These are phyloP conservation scores for Rhizopus sp. DNA, from an alignment of 371 early-diverging fungal species.

Conservation along the genomic window DNA sequence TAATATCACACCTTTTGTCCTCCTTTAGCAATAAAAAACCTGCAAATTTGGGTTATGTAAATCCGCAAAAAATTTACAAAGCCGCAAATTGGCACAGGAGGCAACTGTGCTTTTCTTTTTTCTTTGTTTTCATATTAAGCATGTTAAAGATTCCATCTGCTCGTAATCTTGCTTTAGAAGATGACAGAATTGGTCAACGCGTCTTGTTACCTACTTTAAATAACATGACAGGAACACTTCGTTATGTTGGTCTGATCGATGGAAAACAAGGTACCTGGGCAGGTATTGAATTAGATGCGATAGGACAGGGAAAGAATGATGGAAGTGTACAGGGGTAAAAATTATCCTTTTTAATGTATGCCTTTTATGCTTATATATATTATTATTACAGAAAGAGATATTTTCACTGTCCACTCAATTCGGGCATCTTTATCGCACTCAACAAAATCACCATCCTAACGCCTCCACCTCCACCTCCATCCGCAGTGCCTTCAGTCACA, in stretches of 20 bases:
- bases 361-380: neutral
- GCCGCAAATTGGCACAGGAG: neutral
- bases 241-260: slow-evolving; percentile 44
- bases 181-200: slow-evolving; percentile 24
- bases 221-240: slow-evolving; percentile 54
- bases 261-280: slow-evolving; percentile 71
- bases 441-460: slow-evolving; percentile 53
- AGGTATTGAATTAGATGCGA: slow-evolving; percentile 66
- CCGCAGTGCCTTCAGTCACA: slow-evolving; percentile 6
- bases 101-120: no score
- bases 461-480: slow-evolving; percentile 6
- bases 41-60: no score
- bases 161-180: neutral
- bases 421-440: slow-evolving; percentile 71
- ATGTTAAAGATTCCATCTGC: neutral
- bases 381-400: slow-evolving; percentile 42
- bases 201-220: slow-evolving; percentile 21
- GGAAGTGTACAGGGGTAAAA: slow-evolving; percentile 70
- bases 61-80: neutral
- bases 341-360: neutral
- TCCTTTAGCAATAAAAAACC: no score
- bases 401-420: slow-evolving; percentile 68
- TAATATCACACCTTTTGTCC: no score
- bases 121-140: neutral
- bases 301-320: slow-evolving; percentile 78